A percentile compares a stretch with the other conserved stretches of the same genome.
These are phyloP conservation scores for Otatea glauca DNA, from an alignment of 176 grass and related monocot genomes.

Conservation along the genomic window DNA sequence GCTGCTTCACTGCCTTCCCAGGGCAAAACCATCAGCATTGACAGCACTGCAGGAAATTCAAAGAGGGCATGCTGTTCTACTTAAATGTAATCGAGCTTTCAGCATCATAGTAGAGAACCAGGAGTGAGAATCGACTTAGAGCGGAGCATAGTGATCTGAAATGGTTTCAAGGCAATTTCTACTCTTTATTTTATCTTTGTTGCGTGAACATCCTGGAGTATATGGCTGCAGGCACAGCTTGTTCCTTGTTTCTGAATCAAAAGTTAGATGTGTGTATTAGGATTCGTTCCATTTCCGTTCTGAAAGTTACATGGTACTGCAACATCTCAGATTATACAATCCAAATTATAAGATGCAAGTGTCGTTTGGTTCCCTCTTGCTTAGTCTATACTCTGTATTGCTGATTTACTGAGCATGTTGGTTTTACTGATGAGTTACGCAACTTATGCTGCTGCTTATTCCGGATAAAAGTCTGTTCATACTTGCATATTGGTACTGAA, in stretches of 20 bases:
- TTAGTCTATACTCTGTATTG: not conserved
- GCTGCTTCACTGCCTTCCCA: constrained; percentile 52
- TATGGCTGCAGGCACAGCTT: constrained; percentile 24
- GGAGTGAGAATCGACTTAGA: constrained; percentile 19
- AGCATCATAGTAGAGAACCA: constrained; percentile 44
- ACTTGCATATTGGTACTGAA: not conserved
- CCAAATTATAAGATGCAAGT: constrained; percentile 7
- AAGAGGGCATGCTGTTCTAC: constrained; percentile 67
- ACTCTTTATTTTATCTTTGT: constrained; percentile 24
- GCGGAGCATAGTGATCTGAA: constrained; percentile 35
- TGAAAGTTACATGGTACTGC: constrained; percentile 38
- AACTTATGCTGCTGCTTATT: not conserved
- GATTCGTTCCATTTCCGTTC: constrained; percentile 43
- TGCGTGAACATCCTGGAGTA: constrained; percentile 17
- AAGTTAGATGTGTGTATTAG: constrained; percentile 51
- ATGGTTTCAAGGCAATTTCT: constrained; percentile 21
- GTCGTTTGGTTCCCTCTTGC: not conserved
- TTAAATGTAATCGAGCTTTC: constrained; percentile 29
- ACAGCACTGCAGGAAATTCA: constrained; percentile 41
- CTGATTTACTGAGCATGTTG: not conserved
- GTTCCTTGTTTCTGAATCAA: constrained; percentile 41
- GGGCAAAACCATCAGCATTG: constrained; percentile 71
- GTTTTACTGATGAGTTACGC: not conserved
- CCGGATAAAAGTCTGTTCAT: not conserved
- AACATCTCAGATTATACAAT: constrained; percentile 39